Evolutionary conservation across 2,329 filamentous ascomycete species (phyloP).

Genomic region (Diaporthe longicolla): DNA sequence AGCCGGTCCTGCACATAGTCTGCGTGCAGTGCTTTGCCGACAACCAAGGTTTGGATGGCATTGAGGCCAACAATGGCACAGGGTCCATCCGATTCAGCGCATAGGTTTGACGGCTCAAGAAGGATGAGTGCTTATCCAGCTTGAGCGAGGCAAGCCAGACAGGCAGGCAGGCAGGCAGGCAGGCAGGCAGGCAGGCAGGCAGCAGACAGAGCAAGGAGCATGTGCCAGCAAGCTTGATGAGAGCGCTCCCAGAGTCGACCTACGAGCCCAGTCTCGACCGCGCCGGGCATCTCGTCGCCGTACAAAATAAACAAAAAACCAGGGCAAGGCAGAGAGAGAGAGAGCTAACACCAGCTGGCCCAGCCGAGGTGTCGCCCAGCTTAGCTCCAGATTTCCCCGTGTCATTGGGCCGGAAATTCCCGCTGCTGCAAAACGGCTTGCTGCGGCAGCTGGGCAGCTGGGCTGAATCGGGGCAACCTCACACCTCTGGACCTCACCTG

Average conservation of each 20-base stretch:
- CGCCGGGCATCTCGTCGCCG: too few relatives aligned
- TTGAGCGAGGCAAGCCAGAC: background rate
- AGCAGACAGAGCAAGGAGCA: background rate
- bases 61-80: background rate
- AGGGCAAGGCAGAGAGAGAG: too few relatives aligned
- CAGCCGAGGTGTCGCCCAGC: slow-evolving; percentile 20
- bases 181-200: background rate
- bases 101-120: background rate
- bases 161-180: too few relatives aligned
- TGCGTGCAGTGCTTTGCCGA: background rate
- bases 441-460: background rate
- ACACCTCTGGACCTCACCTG: slow-evolving; percentile 28
- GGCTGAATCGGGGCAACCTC: slow-evolving; percentile 35
- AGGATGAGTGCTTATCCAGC: slow-evolving; percentile 9
- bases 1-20: background rate
- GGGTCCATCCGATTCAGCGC: background rate
- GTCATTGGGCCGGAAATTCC: slow-evolving; percentile 36
- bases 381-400: slow-evolving; percentile 1
- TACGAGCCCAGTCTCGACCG: too few relatives aligned
- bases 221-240: background rate
- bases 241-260: background rate
- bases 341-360: too few relatives aligned
- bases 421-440: slow-evolving; percentile 36
- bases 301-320: too few relatives aligned
- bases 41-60: background rate